Evolutionary conservation across 192 early-diverging fungal genomes (phyloP), one percentile per base, ranked within the genome.

Genomic region (Tieghemiomyces parasiticus): DNA sequence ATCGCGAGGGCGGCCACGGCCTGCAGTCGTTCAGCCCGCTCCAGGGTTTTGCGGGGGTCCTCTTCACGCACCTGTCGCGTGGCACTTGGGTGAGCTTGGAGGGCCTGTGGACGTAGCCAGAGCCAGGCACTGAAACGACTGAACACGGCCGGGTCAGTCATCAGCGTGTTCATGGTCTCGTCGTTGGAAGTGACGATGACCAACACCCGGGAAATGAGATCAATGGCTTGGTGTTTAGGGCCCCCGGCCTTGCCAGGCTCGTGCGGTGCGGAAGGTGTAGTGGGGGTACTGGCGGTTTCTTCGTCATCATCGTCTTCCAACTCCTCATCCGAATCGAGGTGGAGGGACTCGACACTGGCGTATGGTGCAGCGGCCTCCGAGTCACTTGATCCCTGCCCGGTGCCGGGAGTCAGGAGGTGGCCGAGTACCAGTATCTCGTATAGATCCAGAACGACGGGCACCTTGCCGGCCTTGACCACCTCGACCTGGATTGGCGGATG

Each of bases 141-240:
- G 10, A 58, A 24, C n/a, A 31, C 33, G 32, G 32, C 35, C 19
- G 55, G 32, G 35, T 58, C 55, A 9, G 20, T 10, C 49, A 58
- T 19, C 24, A 58, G n/a, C 22, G 6, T 3, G 3, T 10, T 4
- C 55, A 58, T 58, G 55, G 20, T 34, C 12, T 58, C 34, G 32
- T 58, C 55, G 10, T 58, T 38, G 3, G 55, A 58, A 32, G 55
- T 58, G 35, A 35, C 32, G 35, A n/a, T 25, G n/a, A 58, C 32
- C 22, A 58, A 34, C 16, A 38, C 35, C 35, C 35, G 34, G 13
- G 55, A 32, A 42, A 42, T 6, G 38, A 42, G 9, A 58, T 35
- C 33, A 25, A 50, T 50, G 22, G 49, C 22, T 16, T 42, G 38
- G 16, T 6, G 6, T 42, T 42, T 42, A 6, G 38, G 38, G 16